phyloP scores from a whole-genome alignment of 768 basidiomycete genomes.

The Tulasnella sp. region DNA sequence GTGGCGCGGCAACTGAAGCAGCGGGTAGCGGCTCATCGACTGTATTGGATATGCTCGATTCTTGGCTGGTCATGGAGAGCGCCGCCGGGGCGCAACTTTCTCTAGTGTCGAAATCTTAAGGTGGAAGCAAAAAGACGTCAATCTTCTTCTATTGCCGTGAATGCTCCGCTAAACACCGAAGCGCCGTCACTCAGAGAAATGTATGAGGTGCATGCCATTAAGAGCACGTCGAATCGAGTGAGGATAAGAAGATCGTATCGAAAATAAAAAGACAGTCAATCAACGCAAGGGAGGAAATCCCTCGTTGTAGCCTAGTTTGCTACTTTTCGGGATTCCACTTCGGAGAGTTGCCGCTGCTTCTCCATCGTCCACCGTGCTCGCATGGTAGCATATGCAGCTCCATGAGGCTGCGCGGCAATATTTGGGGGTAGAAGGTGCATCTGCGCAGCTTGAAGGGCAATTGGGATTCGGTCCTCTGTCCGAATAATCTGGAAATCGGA shows the following conservation, averaged over 20 bases:
- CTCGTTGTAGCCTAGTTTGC: neutral
- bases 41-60: neutral
- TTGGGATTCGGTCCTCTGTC: conserved; percentile 61
- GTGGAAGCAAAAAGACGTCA: neutral
- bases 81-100: conserved; percentile 12
- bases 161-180: neutral
- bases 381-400: conserved; percentile 56
- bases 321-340: neutral
- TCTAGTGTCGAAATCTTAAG: neutral
- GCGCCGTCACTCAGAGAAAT: neutral
- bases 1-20: neutral
- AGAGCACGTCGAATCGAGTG: neutral
- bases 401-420: conserved; percentile 63
- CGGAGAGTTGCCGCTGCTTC: conserved; percentile 33
- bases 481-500: conserved; percentile 69
- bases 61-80: conserved; percentile 14
- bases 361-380: conserved; percentile 73
- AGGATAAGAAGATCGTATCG: neutral
- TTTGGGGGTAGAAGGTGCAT: conserved; percentile 55
- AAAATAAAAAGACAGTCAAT: neutral
- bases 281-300: neutral
- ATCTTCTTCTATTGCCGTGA: neutral
- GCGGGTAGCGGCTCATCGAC: neutral
- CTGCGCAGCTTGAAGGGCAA: conserved; percentile 61
- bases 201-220: neutral